Conservation (phyloP, 305 asterid species). For the Salvia sclarea region DNA sequence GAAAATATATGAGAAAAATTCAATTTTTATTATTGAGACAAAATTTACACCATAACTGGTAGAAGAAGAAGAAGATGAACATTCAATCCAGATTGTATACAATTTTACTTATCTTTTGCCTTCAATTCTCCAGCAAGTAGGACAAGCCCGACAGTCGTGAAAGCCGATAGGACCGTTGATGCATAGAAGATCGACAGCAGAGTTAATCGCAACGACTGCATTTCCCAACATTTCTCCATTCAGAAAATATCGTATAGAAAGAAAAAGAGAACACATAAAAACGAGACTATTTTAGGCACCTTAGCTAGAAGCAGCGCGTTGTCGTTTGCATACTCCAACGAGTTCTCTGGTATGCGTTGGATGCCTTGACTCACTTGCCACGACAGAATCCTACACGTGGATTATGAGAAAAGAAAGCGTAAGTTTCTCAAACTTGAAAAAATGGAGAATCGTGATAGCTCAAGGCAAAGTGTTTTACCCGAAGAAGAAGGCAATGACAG, state of each 20-base stretch:
- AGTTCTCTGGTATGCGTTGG: slow-evolving; percentile 1
- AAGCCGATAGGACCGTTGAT: slow-evolving; percentile 61
- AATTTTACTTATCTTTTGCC: slow-evolving; percentile 54
- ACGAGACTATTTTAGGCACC: slow-evolving; percentile 42
- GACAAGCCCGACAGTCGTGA: slow-evolving; percentile 63
- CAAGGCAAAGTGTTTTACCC: slow-evolving; percentile 49
- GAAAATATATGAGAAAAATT: background rate
- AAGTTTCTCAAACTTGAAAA: slow-evolving; percentile 9
- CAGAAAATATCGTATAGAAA: background rate
- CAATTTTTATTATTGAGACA: background rate
- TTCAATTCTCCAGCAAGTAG: slow-evolving; percentile 66
- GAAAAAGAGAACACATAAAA: background rate
- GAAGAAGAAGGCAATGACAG: slow-evolving; percentile 62
- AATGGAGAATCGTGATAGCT: slow-evolving; percentile 14
- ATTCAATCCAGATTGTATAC: slow-evolving; percentile 13
- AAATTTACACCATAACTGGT: slow-evolving; percentile 2
- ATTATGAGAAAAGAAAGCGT: slow-evolving; percentile 19
- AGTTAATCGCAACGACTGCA: slow-evolving; percentile 83
- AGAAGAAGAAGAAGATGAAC: slow-evolving; percentile 14
- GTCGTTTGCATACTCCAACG: slow-evolving; percentile 71
- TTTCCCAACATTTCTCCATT: slow-evolving; percentile 5
- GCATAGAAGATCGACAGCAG: slow-evolving; percentile 60
- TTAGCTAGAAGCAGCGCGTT: slow-evolving; percentile 79
- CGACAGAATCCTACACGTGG: slow-evolving; percentile 58
- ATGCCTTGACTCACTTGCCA: slow-evolving; percentile 53